Base-by-base conservation (phyloP, 305 asterid species). In the Andrographis paniculata region DNA sequence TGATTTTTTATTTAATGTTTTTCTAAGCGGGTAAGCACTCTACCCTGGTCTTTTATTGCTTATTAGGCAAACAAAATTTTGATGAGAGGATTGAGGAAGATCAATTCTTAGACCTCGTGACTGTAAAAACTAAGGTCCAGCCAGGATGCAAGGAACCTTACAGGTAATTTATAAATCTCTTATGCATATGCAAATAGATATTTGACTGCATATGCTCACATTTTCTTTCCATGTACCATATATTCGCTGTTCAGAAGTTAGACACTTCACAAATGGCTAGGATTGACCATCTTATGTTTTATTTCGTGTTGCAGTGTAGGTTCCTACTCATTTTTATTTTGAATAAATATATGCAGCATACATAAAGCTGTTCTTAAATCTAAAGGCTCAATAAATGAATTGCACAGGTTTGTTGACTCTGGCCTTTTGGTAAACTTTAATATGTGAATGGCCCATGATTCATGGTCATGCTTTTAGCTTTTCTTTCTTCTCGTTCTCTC, bases 141-240 rank as follows among this genome's bases (percentile, higher is more conserved):
- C 79, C 95, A 20, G 85, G 81, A 48, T 84, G 84, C 62, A 84
- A 84, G 74, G 95, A 87, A 48, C 94, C 97, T 44, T 87, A 81
- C 87, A 87, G 97, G 97, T 84, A 53, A 59, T 48, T 40, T 36
- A 3, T 20, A 23, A 23, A 17, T 36, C 48, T 53, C 17, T 33
- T 40, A 3, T 58, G 50, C 44, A 21, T 14, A 22, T 47, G 47
- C 28, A 53, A n/a, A 41, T 48, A 8, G 23, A 21, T 53, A 40
- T 48, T 35, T 17, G 52, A 50, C 11, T 17, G 38, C 22, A 24
- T 9, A 15, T 37, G 12, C 9, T 12, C 38, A 28, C 10, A 16
- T 24, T 0, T 42, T 20, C 55, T 50, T 17, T 44, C 22, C 42
- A 30, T 17, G 9, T 14, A 45, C 17, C 23, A 6, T 44, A 17